These are phyloP conservation scores for Alternaria panax DNA, from an alignment of 2,329 filamentous ascomycete species.

Conservation along the genomic window DNA sequence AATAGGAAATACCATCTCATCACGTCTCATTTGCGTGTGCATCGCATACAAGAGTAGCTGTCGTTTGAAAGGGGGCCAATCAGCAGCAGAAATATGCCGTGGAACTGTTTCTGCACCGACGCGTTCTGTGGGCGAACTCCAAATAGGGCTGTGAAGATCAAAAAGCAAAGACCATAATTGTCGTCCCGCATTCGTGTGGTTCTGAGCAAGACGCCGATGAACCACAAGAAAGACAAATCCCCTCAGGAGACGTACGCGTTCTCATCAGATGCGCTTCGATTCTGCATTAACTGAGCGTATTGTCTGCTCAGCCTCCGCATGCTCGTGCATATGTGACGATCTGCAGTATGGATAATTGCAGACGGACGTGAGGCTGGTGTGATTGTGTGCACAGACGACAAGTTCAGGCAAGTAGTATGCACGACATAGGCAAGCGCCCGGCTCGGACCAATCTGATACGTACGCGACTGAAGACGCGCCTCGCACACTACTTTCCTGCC, in stretches of 20 bases:
- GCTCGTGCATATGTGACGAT: constrained; percentile 8
- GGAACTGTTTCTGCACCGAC: neutral
- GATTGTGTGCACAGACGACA: constrained; percentile 15
- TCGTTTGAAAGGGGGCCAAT: neutral
- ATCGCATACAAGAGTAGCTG: neutral
- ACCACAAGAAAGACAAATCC: neutral
- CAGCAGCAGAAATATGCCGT: neutral
- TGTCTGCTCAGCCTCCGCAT: neutral
- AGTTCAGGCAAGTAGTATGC: constrained; percentile 21
- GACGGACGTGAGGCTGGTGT: constrained; percentile 13
- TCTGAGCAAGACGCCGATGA: neutral
- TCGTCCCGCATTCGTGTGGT: constrained; percentile 4
- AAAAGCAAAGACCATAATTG: neutral
- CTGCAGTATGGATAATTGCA: neutral
- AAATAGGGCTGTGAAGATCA: constrained; percentile 3
- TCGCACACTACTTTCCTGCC: constrained; percentile 34
- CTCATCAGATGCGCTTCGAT: neutral
- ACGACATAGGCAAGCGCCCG: constrained; percentile 26
- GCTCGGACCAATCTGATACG: constrained; percentile 21
- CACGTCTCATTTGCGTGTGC: neutral
- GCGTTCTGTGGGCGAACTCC: neutral
- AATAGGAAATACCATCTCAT: neutral
- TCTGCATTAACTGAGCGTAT: neutral
- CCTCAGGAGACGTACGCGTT: neutral
- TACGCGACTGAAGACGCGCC: constrained; percentile 23